These are phyloP conservation scores for Serpula lacrymans DNA, from an alignment of 768 basidiomycete genomes.

Conservation along the genomic window DNA sequence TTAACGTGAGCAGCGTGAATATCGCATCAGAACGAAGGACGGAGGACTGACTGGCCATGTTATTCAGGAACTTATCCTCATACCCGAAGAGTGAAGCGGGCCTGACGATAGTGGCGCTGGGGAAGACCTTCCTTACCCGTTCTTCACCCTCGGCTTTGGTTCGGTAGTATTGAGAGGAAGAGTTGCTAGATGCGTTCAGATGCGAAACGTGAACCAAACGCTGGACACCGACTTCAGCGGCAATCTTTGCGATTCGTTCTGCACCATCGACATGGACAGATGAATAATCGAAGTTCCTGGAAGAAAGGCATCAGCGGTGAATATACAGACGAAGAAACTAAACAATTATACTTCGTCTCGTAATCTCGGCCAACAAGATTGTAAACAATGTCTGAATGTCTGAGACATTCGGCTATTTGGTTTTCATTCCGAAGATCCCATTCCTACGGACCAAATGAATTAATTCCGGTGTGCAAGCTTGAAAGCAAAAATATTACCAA, in stretches of 20 bases:
- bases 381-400: constrained; percentile 95
- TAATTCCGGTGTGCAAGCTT: constrained; percentile 9
- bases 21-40: constrained; percentile 5
- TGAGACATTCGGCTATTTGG: constrained; percentile 89
- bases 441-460: constrained; percentile 53
- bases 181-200: constrained; percentile 79
- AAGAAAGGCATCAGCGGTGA: constrained; percentile 9
- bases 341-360: constrained; percentile 77
- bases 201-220: constrained; percentile 95
- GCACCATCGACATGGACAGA: constrained; percentile 84
- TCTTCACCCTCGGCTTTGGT: constrained; percentile 90
- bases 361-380: constrained; percentile 94
- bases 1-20: constrained; percentile 9
- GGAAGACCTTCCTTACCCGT: constrained; percentile 79
- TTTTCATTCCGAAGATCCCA: constrained; percentile 91
- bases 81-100: constrained; percentile 88
- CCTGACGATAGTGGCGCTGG: constrained; percentile 81
- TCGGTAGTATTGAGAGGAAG: constrained; percentile 79
- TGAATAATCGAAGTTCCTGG: constrained; percentile 83
- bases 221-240: constrained; percentile 71
- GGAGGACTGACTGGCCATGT: constrained; percentile 73
- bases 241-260: constrained; percentile 79
- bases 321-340: constrained; percentile 8
- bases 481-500: constrained; percentile 57
- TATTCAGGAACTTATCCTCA: constrained; percentile 92